Base-by-base conservation (phyloP, 1,284 basidiomycete genomes). In the Paramarasmius palmivorus region DNA sequence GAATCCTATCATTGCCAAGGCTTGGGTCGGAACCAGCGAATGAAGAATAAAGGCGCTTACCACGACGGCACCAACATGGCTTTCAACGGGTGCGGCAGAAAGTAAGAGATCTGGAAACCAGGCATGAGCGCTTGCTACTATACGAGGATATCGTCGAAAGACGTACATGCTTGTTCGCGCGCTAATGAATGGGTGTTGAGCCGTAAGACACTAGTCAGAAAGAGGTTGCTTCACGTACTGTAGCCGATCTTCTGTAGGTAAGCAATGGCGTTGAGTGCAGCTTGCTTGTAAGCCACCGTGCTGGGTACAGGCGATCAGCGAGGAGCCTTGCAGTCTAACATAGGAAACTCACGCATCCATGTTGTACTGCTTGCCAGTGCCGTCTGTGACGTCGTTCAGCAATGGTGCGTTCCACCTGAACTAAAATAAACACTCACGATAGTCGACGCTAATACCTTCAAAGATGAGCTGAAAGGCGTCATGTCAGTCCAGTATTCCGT, bases 201-300 rank as follows among this genome's bases (percentile, higher is more conserved):
- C 37, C 29, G 19, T 49, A 52, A 34, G 20, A 20, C 17, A 7
- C 44, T 22, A n/a, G 29, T 39, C 32, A 47, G 20, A 35, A 37
- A 23, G 17, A 50, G 39, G 17, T n/a, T 36, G 38, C 17, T 40
- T 38, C 9, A 74, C 83, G 61, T 61, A 87, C 84, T 87, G 57
- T 86, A 87, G 34, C 85, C 84, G 47, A 87, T 68, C 83, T 92
- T 91, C 74, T 83, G 74, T 38, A 92, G 72, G 66, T 92, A 92
- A 2, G 80, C 77, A 57, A 93, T 92, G 5, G 85, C 80, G 59
- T 90, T 90, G 50, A 89, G 70, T 0, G 88, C 86, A 5, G 90
- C 90, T 64, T 90, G 87, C 65, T 90, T 90, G 67, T 88, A 91
- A 2, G 88, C 88, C 6, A 88, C 85, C 15, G 87, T 84, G 1